Conservation (phyloP, 306 rosid genomes). For the Rosa rugosa region DNA sequence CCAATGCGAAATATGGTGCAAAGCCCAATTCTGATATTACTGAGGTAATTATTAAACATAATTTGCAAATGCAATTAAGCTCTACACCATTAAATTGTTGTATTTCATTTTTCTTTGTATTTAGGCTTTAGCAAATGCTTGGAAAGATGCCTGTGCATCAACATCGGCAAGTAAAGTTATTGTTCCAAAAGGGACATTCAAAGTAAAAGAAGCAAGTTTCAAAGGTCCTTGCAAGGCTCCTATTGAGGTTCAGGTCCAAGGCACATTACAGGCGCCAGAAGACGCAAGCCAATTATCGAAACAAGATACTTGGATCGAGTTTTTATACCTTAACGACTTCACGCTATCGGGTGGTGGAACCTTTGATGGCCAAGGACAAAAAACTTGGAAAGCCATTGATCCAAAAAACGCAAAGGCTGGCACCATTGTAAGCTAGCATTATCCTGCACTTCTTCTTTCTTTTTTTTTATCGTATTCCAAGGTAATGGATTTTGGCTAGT, state of each 20-base stretch:
- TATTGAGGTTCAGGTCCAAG: constrained; percentile 23
- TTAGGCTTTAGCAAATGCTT: constrained; percentile 33
- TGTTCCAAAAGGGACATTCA: constrained; percentile 24
- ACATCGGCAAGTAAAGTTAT: constrained; percentile 9
- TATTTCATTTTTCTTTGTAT: background rate
- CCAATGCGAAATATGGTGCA: constrained; percentile 16
- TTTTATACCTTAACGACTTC: constrained; percentile 25
- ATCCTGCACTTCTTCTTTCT: background rate
- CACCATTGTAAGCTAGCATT: constrained; percentile 3
- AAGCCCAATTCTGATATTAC: constrained; percentile 14
- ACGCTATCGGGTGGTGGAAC: constrained; percentile 43
- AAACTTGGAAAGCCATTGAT: constrained; percentile 35
- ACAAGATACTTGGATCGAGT: constrained; percentile 35
- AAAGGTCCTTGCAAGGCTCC: constrained; percentile 47
- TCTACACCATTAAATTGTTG: background rate
- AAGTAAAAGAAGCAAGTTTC: background rate
- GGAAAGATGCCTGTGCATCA: constrained; percentile 43
- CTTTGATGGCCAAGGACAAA: constrained; percentile 48
- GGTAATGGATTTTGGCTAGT: background rate
- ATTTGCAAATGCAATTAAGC: background rate
- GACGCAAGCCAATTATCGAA: background rate
- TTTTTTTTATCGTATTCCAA: background rate
- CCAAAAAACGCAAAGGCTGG: background rate
- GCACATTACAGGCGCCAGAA: constrained; percentile 40
- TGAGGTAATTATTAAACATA: constrained; percentile 11